Percentiles rank a stretch among this genome's conserved stretches.
Evolutionary conservation across 1,284 basidiomycete genomes (phyloP).

Genomic region (Heterobasidion parviporum): DNA sequence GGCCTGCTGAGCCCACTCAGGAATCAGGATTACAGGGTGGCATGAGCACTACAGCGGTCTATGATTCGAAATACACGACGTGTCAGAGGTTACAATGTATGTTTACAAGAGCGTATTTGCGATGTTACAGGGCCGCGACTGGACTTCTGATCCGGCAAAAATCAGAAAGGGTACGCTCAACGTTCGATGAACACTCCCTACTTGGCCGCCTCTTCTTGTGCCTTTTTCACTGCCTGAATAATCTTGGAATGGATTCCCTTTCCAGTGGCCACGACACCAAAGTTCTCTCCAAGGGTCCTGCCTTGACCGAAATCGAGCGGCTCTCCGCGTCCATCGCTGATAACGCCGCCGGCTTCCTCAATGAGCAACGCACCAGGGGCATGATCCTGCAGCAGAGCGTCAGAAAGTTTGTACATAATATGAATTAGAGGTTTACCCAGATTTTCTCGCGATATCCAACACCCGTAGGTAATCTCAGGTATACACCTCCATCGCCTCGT

Average conservation of each 20-base stretch:
- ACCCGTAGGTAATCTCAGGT: conserved; percentile 86
- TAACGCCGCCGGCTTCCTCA: conserved; percentile 82
- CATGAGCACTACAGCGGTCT: too few relatives aligned
- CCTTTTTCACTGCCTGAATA: conserved; percentile 55
- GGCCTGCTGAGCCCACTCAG: too few relatives aligned
- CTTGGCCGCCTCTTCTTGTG: not conserved
- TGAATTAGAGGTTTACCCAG: conserved; percentile 46
- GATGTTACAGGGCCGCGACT: too few relatives aligned
- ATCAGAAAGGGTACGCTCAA: too few relatives aligned
- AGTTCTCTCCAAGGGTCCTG: conserved; percentile 80
- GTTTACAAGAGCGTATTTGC: too few relatives aligned
- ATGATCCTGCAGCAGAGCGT: conserved; percentile 62
- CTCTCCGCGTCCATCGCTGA: conserved; percentile 78
- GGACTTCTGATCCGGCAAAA: too few relatives aligned
- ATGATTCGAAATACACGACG: not conserved
- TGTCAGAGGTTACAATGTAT: too few relatives aligned
- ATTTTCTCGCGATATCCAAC: conserved; percentile 85
- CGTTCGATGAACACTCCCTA: not conserved
- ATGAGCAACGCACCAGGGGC: conserved; percentile 84
- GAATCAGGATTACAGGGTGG: too few relatives aligned
- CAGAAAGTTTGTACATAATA: not conserved
- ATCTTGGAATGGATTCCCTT: conserved; percentile 60
- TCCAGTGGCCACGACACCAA: conserved; percentile 78
- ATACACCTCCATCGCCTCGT: conserved; percentile 68
- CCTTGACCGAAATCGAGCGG: conserved; percentile 85